Conservation (phyloP, 139 green algal genomes). For the Nannochloris sp. region DNA sequence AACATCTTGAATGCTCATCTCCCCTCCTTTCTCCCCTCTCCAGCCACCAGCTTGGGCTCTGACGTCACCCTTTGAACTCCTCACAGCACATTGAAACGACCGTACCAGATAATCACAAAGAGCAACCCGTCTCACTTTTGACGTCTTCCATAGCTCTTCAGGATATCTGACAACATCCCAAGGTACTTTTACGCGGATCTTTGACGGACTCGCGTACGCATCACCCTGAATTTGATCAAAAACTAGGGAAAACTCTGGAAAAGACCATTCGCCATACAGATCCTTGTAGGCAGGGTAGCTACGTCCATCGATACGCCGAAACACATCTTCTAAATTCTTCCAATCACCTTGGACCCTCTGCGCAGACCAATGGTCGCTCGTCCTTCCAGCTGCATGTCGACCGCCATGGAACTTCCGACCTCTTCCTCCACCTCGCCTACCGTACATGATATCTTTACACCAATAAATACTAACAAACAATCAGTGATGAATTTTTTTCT, state of each 20-base stretch:
- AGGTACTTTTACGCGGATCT: slow-evolving; percentile 34
- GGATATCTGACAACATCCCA: slow-evolving; percentile 18
- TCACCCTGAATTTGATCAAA: slow-evolving; percentile 47
- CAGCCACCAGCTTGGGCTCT: slow-evolving; percentile 35
- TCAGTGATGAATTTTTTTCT: slow-evolving; percentile 1
- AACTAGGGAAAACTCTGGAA: slow-evolving; percentile 31
- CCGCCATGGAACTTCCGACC: not conserved
- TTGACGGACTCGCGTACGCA: slow-evolving; percentile 30
- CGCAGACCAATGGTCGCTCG: not conserved
- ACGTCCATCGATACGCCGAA: slow-evolving; percentile 40
- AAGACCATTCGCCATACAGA: slow-evolving; percentile 37
- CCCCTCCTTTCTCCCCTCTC: slow-evolving; percentile 56
- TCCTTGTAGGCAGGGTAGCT: slow-evolving; percentile 48
- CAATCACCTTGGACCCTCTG: not conserved
- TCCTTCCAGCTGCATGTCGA: not conserved
- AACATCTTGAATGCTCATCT: slow-evolving; percentile 51
- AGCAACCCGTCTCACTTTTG: slow-evolving; percentile 26
- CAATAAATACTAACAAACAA: not conserved
- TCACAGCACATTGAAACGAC: slow-evolving; percentile 31
- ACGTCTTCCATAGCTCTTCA: slow-evolving; percentile 1
- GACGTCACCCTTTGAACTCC: slow-evolving; percentile 28
- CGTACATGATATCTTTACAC: not conserved
- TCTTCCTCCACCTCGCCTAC: slow-evolving; percentile 1
- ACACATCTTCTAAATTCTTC: slow-evolving; percentile 9
- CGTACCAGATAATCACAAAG: slow-evolving; percentile 54